These are phyloP conservation scores for Paragyromitra xinjiangensis DNA, from an alignment of 495 filamentous ascomycete species.

Conservation along the genomic window DNA sequence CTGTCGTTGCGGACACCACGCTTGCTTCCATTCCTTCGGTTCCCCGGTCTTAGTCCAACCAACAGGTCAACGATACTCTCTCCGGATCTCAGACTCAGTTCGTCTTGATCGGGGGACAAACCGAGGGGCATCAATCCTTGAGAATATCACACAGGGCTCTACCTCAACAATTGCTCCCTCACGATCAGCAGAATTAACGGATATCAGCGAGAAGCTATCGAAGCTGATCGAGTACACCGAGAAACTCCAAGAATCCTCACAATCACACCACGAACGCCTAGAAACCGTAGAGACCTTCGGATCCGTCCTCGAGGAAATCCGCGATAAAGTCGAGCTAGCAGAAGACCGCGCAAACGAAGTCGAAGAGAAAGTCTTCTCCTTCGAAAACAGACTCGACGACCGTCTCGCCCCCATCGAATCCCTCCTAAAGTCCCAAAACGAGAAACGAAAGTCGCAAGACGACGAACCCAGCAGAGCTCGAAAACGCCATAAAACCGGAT, in stretches of 20 bases:
- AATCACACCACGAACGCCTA: conserved; percentile 40
- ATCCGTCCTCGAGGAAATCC: conserved; percentile 47
- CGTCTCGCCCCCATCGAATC: conserved; percentile 43
- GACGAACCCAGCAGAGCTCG: conserved; percentile 1
- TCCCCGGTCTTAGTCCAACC: conserved; percentile 18
- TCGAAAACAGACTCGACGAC: conserved; percentile 50
- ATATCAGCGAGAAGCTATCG: conserved; percentile 14
- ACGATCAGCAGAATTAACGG: neutral
- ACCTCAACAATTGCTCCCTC: neutral
- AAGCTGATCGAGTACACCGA: conserved; percentile 8
- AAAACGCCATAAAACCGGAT: neutral
- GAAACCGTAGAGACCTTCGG: conserved; percentile 51
- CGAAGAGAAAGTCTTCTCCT: conserved; percentile 42
- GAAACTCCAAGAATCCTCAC: conserved; percentile 18
- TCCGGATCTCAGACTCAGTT: conserved; percentile 34
- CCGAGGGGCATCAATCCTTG: neutral
- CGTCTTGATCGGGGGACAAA: conserved; percentile 38
- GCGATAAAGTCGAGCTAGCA: conserved; percentile 47
- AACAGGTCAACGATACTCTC: conserved; percentile 29
- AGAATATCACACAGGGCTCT: neutral
- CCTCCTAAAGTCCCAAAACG: conserved; percentile 5
- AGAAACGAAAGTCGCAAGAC: conserved; percentile 43
- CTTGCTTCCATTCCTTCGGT: conserved; percentile 51
- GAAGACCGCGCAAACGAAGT: conserved; percentile 47
- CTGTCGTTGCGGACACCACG: conserved; percentile 53